phyloP scores from a whole-genome alignment of 305 asterid genomes.

The Fraxinus floribunda region DNA sequence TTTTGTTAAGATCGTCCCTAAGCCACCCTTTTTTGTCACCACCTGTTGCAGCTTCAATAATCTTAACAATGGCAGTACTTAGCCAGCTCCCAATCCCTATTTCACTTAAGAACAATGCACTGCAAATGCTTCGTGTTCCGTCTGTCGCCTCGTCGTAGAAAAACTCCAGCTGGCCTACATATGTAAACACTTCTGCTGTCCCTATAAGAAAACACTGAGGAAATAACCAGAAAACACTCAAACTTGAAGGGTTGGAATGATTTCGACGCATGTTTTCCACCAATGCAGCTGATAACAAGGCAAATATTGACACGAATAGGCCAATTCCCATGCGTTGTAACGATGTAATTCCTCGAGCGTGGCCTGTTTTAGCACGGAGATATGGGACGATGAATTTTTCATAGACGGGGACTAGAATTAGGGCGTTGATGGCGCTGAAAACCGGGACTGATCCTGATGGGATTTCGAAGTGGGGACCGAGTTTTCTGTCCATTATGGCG shows the following conservation, averaged over 20 bases:
- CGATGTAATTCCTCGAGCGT: slow-evolving; percentile 59
- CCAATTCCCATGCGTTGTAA: slow-evolving; percentile 64
- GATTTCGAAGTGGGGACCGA: slow-evolving; percentile 44
- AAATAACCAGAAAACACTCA: slow-evolving; percentile 66
- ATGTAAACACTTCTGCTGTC: slow-evolving; percentile 69
- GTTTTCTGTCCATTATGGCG: slow-evolving; percentile 45
- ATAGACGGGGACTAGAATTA: slow-evolving; percentile 54
- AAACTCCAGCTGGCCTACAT: slow-evolving; percentile 82
- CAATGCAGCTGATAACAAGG: slow-evolving; percentile 49
- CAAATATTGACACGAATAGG: slow-evolving; percentile 48
- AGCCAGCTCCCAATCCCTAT: slow-evolving; percentile 88
- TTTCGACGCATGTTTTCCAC: slow-evolving; percentile 49
- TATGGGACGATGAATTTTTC: slow-evolving; percentile 47
- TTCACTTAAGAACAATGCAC: slow-evolving; percentile 74
- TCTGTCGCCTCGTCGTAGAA: slow-evolving; percentile 82
- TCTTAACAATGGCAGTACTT: slow-evolving; percentile 63
- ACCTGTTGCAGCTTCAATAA: slow-evolving; percentile 42
- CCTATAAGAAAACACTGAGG: slow-evolving; percentile 72
- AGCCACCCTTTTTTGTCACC: slow-evolving; percentile 62
- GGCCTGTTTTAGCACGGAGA: slow-evolving; percentile 49
- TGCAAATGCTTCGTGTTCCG: slow-evolving; percentile 71
- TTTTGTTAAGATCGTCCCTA: slow-evolving; percentile 45
- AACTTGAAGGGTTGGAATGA: neutral
- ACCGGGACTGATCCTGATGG: slow-evolving; percentile 54
- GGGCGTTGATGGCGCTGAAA: slow-evolving; percentile 48